Evolutionary conservation across 768 basidiomycete genomes (phyloP), one percentile per base, ranked within the genome.

Genomic region (Daedaleopsis sinensis): DNA sequence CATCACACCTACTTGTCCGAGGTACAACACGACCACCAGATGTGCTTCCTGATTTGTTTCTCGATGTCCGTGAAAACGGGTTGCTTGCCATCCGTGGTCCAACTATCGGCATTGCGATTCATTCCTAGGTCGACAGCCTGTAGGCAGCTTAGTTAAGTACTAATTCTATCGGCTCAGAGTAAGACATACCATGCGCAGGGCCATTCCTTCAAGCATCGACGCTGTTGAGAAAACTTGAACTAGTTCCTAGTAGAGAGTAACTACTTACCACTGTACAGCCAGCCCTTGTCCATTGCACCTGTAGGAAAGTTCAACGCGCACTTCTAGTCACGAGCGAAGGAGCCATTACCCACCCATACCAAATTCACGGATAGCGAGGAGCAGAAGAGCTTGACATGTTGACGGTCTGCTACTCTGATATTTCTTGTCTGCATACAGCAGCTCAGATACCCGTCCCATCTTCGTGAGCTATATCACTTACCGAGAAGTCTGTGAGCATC

Each of bases 311-410:
- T 61, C 19, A n/a, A 23, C 42, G 19, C 15, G 13, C 13, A 9
- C n/a, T 49, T 11, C 15, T 24, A n/a, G 5, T 8, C 23, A 16
- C 7, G 10, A 8, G 19, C 47, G 1, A 24, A 24, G 9, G 21
- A 11, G 8, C 24, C 13, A 11, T 27, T 24, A 48, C 73, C 76
- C 80, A 68, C 91, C 92, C 38, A 93, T 88, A 15, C 94, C 94
- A 70, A 94, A 90, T 76, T 95, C 93, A 6, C 93, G 83, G 70
- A 91, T 85, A 0, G 91, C 91, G 13, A 94, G 74, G 13, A 96
- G 81, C 47, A 96, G 78, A 15, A 95, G 73, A 1, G 93, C 83
- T 70, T 96, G 94, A 23, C 91, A 90, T 0, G 90, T 91, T 4
- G 91, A 88, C 37, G 86, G 83, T 36, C 89, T 80, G 56, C 84